Evolutionary conservation across 768 basidiomycete species (phyloP), one percentile per base, ranked within the genome.

Genomic region (Floccularia luteovirens): DNA sequence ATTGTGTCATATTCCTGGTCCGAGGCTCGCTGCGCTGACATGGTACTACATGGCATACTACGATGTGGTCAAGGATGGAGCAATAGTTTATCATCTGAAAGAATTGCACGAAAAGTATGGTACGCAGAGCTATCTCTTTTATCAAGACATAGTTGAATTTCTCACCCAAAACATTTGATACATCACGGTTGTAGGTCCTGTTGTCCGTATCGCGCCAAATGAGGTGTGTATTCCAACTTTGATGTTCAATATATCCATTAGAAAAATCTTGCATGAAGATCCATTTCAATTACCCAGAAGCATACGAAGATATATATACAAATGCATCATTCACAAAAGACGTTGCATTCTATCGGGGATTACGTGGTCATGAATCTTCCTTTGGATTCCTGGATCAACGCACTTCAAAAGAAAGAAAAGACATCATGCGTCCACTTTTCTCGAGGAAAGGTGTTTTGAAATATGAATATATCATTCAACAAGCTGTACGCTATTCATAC

Each of bases 151-250:
- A n/a, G n/a, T n/a, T n/a, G n/a, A n/a, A n/a, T n/a, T n/a, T n/a
- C n/a, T n/a, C n/a, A n/a, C n/a, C n/a, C n/a, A n/a, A n/a, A n/a
- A n/a, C n/a, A n/a, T n/a, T n/a, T n/a, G n/a, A n/a, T n/a, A n/a
- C n/a, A n/a, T n/a, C n/a, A n/a, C n/a, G n/a, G n/a, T n/a, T n/a
- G n/a, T n/a, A n/a, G n/a, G n/a, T n/a, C 33, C 33, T 35, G 57
- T 68, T 2, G 58, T 66, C 19, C 46, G 66, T 31, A 49, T 66
- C 21, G 56, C 54, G 7, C 63, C 66, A 2, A 63, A 66, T 41
- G 52, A 62, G 48, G 66, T 66, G 31, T 31, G 53, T 21, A 21
- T 2, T 14, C 10, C 19, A 11, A 20, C 24, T 43, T 39, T 10
- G 21, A 22, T 14, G 28, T 11, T 19, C 23, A 27, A 12, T n/a